Evolutionary conservation across 805 yeast genomes (phyloP).

Genomic region (Suhomyces xylopsoci): DNA sequence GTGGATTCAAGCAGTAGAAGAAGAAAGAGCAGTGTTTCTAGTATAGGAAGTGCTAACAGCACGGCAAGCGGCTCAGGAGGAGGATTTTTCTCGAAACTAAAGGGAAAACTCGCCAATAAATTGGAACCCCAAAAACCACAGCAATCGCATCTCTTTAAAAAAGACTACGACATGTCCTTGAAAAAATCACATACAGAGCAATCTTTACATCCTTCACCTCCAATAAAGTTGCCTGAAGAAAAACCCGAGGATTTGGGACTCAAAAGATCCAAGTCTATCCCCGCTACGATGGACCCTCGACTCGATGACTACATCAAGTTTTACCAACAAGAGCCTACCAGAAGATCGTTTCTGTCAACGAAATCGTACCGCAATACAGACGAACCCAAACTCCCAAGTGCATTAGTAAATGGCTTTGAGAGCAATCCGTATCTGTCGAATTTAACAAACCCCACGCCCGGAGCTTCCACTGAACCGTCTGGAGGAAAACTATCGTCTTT

Average conservation of each 20-base stretch:
- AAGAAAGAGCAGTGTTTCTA: slow-evolving; percentile 18
- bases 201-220: background rate
- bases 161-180: slow-evolving; percentile 14
- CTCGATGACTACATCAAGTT: slow-evolving; percentile 36
- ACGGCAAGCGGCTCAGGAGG: slow-evolving; percentile 13
- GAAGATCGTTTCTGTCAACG: slow-evolving; percentile 12
- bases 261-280: slow-evolving; percentile 8
- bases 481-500: slow-evolving; percentile 25
- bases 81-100: slow-evolving; percentile 37
- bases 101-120: slow-evolving; percentile 20
- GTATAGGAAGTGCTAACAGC: slow-evolving; percentile 16
- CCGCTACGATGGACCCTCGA: slow-evolving; percentile 26
- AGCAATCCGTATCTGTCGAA: background rate
- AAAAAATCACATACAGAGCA: slow-evolving; percentile 1
- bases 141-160: slow-evolving; percentile 14
- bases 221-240: background rate
- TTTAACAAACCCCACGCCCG: slow-evolving; percentile 2
- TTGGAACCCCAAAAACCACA: slow-evolving; percentile 2
- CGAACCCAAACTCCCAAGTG: slow-evolving; percentile 14
- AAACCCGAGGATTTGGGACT: background rate
- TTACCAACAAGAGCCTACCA: slow-evolving; percentile 23
- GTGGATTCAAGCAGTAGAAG: slow-evolving; percentile 2
- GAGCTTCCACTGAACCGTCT: background rate
- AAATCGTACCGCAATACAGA: slow-evolving; percentile 9
- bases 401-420: slow-evolving; percentile 16